These are phyloP conservation scores for Phytophthora macrochlamydospora DNA, from an alignment of 352 stramenopile species.

Conservation along the genomic window DNA sequence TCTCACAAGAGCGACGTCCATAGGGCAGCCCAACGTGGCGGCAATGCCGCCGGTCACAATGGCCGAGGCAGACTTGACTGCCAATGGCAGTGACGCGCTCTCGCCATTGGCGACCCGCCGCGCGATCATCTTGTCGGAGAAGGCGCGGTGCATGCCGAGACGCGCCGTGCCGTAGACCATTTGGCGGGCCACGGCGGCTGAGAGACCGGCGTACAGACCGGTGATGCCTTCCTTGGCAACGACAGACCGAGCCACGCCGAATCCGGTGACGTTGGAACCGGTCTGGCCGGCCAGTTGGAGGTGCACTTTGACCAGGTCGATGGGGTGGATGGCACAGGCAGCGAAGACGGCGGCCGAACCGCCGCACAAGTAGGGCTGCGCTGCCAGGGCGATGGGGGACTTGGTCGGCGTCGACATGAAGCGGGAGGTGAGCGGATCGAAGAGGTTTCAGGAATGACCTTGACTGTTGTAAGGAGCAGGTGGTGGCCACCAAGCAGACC, in stretches of 20 bases:
- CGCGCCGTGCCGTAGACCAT: slow-evolving; percentile 89
- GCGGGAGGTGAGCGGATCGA: slow-evolving; percentile 13
- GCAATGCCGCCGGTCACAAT: slow-evolving; percentile 88
- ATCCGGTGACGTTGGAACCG: slow-evolving; percentile 71
- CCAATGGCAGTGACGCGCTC: slow-evolving; percentile 69
- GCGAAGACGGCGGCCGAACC: slow-evolving; percentile 77
- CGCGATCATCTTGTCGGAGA: slow-evolving; percentile 83
- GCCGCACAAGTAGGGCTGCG: slow-evolving; percentile 84
- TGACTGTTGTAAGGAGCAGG: slow-evolving; percentile 10
- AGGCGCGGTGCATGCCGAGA: slow-evolving; percentile 84
- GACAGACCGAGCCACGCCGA: slow-evolving; percentile 80
- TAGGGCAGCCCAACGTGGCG: slow-evolving; percentile 97
- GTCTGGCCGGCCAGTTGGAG: slow-evolving; percentile 87
- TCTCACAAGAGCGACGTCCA: slow-evolving; percentile 97
- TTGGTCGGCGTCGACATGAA: slow-evolving; percentile 38
- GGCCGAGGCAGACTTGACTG: slow-evolving; percentile 75
- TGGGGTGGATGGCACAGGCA: slow-evolving; percentile 87
- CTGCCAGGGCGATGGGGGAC: slow-evolving; percentile 55
- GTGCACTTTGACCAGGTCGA: slow-evolving; percentile 92
- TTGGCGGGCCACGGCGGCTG: slow-evolving; percentile 78
- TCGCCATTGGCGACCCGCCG: slow-evolving; percentile 71
- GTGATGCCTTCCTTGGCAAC: slow-evolving; percentile 80
- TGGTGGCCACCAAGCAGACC: slow-evolving; percentile 2
- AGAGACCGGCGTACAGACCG: slow-evolving; percentile 87
- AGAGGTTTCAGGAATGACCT: slow-evolving; percentile 35